Base-by-base conservation (phyloP, 352 stramenopile genomes). In the Discostella stelligera region DNA sequence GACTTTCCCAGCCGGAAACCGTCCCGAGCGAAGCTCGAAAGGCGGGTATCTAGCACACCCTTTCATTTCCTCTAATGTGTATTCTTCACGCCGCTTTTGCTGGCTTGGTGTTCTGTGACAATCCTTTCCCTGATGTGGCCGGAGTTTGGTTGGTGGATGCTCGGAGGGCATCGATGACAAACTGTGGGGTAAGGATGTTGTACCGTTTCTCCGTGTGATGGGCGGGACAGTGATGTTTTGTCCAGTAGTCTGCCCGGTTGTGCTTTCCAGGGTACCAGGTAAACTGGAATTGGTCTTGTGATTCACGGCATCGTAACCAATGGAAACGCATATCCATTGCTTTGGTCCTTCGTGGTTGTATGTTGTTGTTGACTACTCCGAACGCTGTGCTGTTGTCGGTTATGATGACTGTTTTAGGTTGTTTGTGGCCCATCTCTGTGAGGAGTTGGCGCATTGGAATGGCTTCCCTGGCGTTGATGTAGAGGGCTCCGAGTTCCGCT, bases 161-260 rank as follows among this genome's bases (percentile, higher is more conserved):
- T 23, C n/a, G 53, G 5, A 60, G 53, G 16, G 53, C 53, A 6
- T 37, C 23, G 5, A 60, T 13, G 5, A 60, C n/a, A 25, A 37
- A 13, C 1, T 18, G 4, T 3, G 53, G 53, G 6, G 53, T 60
- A n/a, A 60, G n/a, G 11, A 30, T 32, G 3, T 60, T 13, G 18
- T 2, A 3, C 27, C 71, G 1, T 30, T 60, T 63, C 8, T 49
- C 32, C 5, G 2, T 1, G 25, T 79, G 71, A 62, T 79, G 71
- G 10, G 41, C 10, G 0, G 63, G 3, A 14, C 62, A 39, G 62
- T 78, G 63, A 10, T 66, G 61, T 52, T 83, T 83, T 18, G 76
- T 77, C 16, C 59, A 76, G 60, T 83, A 83, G 56, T 83, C 76
- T 6, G 63, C 70, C 23, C 14, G 32, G 39, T 80, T 83, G n/a